Evolutionary conservation across 768 basidiomycete species (phyloP), one percentile per base, ranked within the genome.

Genomic region (Boletus reticulatus): DNA sequence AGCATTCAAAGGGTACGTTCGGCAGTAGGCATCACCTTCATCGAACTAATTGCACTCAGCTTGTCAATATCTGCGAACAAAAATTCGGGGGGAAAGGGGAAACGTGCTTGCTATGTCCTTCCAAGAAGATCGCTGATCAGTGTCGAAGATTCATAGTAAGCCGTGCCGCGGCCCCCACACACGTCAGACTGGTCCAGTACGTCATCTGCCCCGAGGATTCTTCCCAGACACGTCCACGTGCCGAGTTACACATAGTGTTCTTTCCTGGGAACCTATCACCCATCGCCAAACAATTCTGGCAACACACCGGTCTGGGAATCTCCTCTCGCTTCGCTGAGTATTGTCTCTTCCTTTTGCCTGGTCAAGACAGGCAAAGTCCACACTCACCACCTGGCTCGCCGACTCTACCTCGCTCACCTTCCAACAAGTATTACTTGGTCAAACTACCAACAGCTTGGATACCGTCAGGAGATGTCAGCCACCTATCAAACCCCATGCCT

Each of bases 231-330:
- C 63, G 57, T 51, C 59, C 67, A 45, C 74, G 79, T 58, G 73
- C 82, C 38, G 84, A 90, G 54, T 78, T 99, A 1, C 87, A 96
- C 68, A 89, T 95, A 60, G 86, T 87, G 2, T 73, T 99, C 16
- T 92, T 94, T 67, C 84, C 87, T 7, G 69, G 74, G 3, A 78
- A 83, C 5, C 70, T 80, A 4, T 86, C 80, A 62, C 64, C 79
- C 10, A 68, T 87, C 8, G 93, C 92, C 9, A 96, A 91, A 68
- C 81, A 93, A 69, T 98, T 95, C 72, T 98, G 96, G 96, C 95
- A 98, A 62, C 96, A 98, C 68, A 85, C 89, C 0, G 96, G 96
- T 0, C 75, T 89, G 55, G 94, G 95, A 1, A 86, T 99, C 39
- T 93, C 90, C 4, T 94, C 91, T 57, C 85, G 96, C 8, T 73